phyloP scores from a whole-genome alignment of 2,329 filamentous ascomycete species.

The Zymoseptoria crescenta region DNA sequence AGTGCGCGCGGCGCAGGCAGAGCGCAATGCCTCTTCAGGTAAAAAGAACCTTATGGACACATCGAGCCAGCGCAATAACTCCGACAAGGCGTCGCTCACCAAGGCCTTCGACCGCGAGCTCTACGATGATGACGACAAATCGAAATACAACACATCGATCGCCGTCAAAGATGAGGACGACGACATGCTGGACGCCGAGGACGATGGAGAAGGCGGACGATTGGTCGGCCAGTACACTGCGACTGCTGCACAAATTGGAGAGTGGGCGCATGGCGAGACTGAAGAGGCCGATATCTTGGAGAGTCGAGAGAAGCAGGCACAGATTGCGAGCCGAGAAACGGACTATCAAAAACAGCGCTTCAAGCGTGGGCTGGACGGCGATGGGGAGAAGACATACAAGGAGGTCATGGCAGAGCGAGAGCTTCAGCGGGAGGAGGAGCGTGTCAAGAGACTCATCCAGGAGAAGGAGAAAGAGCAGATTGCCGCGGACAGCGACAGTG shows the following conservation, averaged over 20 bases:
- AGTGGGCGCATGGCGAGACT: slow-evolving; percentile 82
- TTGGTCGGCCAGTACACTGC: slow-evolving; percentile 95
- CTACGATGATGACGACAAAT: slow-evolving; percentile 77
- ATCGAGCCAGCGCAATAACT: slow-evolving; percentile 68
- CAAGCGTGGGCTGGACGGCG: slow-evolving; percentile 69
- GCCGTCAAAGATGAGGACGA: slow-evolving; percentile 70
- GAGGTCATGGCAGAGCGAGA: slow-evolving; percentile 88
- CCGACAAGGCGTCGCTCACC: slow-evolving; percentile 82
- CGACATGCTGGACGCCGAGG: slow-evolving; percentile 66
- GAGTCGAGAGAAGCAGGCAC: slow-evolving; percentile 77
- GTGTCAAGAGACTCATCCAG: slow-evolving; percentile 71
- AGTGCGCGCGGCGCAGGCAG: slow-evolving; percentile 80
- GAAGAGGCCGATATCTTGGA: slow-evolving; percentile 88
- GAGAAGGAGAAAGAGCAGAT: slow-evolving; percentile 61
- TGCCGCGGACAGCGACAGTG: slow-evolving; percentile 64
- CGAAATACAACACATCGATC: slow-evolving; percentile 82
- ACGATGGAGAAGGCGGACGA: slow-evolving; percentile 54
- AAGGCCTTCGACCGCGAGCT: slow-evolving; percentile 82
- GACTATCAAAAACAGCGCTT: slow-evolving; percentile 97
- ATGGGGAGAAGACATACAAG: slow-evolving; percentile 69
- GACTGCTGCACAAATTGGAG: slow-evolving; percentile 82
- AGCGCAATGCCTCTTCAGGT: slow-evolving; percentile 68
- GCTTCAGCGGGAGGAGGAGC: slow-evolving; percentile 85
- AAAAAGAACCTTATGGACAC: slow-evolving; percentile 79
- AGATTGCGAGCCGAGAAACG: slow-evolving; percentile 87